Evolutionary conservation across 805 yeast genomes (phyloP), one percentile per base, ranked within the genome.

Genomic region (Spathaspora girioi): DNA sequence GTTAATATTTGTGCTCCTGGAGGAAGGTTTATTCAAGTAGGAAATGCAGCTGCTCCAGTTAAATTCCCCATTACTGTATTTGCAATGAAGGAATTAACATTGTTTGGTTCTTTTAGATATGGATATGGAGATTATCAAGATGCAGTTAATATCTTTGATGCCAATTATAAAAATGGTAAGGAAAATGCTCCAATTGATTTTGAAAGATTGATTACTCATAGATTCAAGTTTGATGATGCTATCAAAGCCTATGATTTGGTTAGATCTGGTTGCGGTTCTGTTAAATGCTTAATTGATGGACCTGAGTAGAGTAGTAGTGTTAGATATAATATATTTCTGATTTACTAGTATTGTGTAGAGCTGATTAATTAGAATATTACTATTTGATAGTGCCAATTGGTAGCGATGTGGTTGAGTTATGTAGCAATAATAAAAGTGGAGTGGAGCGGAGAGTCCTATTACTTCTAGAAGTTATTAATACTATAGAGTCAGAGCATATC

Each of bases 261-360:
- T 14, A 78, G 80, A 55, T 74, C 78, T 41, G 92, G 92, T 44
- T 70, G 79, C 55, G 83, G 81, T 42, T 86, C 87, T 51, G 83
- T 89, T 60, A 90, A 90, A 75, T 84, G 88, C 54, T 81, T 90
- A 61, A 91, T 90, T 56, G 84, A 80, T 49, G 97, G 96, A 3
- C 96, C 96, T 3, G 76, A 79, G 49, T 64, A 62, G 40, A 35
- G 38, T 35, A 23, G 26, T 23, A 4, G 3, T 3, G 3, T 23
- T 23, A 23, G 26, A 23, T 6, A 23, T 23, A 23, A 23, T 23
- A 23, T 23, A 23, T 23, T 23, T 23, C 26, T 23, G 26, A 23
- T 23, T 23, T 23, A 23, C 26, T 23, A 23, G 26, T 4, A n/a
- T n/a, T n/a, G 26, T 23, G 26, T 23, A 23, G 26, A 23, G 6